These are phyloP conservation scores for Tetracladium setigerum DNA, from an alignment of 495 filamentous ascomycete species.

Conservation along the genomic window DNA sequence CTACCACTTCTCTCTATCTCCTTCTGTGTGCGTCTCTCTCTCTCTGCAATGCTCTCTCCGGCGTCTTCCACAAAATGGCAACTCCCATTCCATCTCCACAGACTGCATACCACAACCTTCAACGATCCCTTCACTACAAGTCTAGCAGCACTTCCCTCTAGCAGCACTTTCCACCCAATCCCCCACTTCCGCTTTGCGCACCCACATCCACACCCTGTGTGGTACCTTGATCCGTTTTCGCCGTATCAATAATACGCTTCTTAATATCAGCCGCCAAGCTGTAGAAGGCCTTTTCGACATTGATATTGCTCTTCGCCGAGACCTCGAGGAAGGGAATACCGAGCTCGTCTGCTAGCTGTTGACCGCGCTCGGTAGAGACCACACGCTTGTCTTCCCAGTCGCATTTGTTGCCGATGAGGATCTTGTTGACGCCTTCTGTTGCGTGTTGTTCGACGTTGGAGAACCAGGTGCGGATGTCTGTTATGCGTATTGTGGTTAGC, in stretches of 20 bases:
- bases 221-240: conserved; percentile 65
- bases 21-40: too few relatives aligned
- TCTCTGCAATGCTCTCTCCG: too few relatives aligned
- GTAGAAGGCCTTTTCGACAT: conserved; percentile 98
- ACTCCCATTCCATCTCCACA: too few relatives aligned
- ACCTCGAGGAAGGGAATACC: conserved; percentile 98
- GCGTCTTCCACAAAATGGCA: too few relatives aligned
- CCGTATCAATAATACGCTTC: conserved; percentile 84
- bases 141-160: conserved; percentile 94
- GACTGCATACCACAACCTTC: too few relatives aligned
- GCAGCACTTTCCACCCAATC: conserved; percentile 72
- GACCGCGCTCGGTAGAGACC: conserved; percentile 86
- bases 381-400: conserved; percentile 99
- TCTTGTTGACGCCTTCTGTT: conserved; percentile 98
- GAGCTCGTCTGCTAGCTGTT: conserved; percentile 89
- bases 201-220: conserved; percentile 64
- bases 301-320: conserved; percentile 97
- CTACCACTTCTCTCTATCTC: background rate
- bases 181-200: conserved; percentile 48
- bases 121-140: too few relatives aligned
- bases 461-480: conserved; percentile 99
- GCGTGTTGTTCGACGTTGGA: conserved; percentile 99
- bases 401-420: conserved; percentile 99
- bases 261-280: conserved; percentile 94
- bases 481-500: conserved; percentile 5